Evolutionary conservation across 2,329 filamentous ascomycete species (phyloP).

Genomic region (Dothideomycetes sp.): DNA sequence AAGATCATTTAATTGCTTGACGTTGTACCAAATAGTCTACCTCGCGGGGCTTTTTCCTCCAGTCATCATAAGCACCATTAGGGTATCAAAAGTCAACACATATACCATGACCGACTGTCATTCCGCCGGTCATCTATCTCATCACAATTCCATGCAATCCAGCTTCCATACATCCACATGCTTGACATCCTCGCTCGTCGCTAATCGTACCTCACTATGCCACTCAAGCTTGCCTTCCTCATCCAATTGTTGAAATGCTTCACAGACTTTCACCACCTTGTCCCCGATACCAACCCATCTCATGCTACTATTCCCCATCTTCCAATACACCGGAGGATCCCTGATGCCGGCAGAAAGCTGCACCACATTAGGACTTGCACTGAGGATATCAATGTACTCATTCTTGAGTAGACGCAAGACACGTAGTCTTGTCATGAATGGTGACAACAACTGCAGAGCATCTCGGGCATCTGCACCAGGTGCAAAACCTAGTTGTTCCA

Average conservation of each 20-base stretch:
- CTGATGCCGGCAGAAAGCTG: constrained; percentile 21
- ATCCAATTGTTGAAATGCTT: constrained; percentile 16
- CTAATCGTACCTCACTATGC: constrained; percentile 24
- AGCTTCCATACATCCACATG: constrained; percentile 38
- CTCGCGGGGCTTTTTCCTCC: no score
- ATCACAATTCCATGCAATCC: constrained; percentile 28
- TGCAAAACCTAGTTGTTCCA: constrained; percentile 50
- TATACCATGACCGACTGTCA: no score
- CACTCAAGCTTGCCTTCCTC: constrained; percentile 20
- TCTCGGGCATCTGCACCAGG: constrained; percentile 42
- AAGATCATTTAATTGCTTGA: no score
- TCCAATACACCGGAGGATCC: constrained; percentile 27
- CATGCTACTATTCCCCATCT: constrained; percentile 25
- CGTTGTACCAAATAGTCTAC: no score
- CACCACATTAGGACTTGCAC: constrained; percentile 14
- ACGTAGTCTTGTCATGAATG: constrained; percentile 31
- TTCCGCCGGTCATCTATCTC: no score
- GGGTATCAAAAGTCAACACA: no score
- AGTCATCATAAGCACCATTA: no score
- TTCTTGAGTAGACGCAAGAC: constrained; percentile 33
- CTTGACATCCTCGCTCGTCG: constrained; percentile 29
- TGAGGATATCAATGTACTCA: constrained; percentile 19
- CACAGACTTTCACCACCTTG: constrained; percentile 29
- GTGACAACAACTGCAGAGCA: constrained; percentile 28
- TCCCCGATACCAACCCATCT: constrained; percentile 33